Evolutionary conservation across 2,329 filamentous ascomycete genomes (phyloP), one percentile per base, ranked within the genome.

Genomic region (Clonostachys solani): DNA sequence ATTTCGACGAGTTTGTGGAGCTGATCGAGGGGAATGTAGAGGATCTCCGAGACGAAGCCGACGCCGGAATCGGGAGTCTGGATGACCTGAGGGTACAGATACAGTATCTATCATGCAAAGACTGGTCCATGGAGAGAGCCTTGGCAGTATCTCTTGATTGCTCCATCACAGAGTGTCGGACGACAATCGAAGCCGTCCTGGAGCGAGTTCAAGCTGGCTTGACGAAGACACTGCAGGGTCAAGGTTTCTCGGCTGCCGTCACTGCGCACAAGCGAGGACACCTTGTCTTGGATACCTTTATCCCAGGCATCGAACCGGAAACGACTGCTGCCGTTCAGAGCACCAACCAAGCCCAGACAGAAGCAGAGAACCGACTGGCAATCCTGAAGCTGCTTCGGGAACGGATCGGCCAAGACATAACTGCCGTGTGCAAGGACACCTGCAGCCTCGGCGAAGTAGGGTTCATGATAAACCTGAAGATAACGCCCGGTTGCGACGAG

Each of bases 231-330:
- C 63, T 80, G 19, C 67, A 69, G 43, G 69, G 71, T 19, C 69
- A 74, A 48, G 70, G 74, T 19, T 65, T 70, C 37, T 66, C 71
- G 6, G 64, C 78, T 44, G 73, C 68, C 18, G 61, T 80, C 56
- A 69, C 66, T 4, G 70, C 72, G 7, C 66, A 75, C 52, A 80
- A 80, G 55, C 69, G 76, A 40, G 77, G 77, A 1, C 77, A 80
- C 47, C 67, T 77, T 18, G 66, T 80, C 13, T 50, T 77, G n/a
- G 71, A 77, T 56, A 75, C 75, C 52, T 69, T 68, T 6, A 60
- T 78, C 9, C 23, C 23, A 29, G 23, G 9, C 23, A 29, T 29
- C 9, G 23, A 29, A 10, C 23, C 23, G 4, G 23, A 29, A 29
- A 29, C 23, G 8, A 10, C 23, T 29, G 23, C 23, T 29, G 23